Conservation (phyloP, 345 rosid genomes). For the Populus ilicifolia region DNA sequence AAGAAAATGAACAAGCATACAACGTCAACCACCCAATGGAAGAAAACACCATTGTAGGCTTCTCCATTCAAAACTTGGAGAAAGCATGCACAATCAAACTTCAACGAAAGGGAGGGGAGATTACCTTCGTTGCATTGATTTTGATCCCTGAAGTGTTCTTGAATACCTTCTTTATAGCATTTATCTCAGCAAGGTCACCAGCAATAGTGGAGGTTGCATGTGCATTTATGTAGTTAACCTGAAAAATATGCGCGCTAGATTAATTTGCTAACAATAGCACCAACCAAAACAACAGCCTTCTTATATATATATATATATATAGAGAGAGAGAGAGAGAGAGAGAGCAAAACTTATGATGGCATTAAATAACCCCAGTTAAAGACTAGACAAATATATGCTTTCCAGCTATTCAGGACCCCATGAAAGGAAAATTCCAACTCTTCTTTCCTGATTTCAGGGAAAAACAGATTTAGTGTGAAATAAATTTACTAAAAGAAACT, state of each 20-base stretch:
- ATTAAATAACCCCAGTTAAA: not conserved
- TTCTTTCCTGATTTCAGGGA: not conserved
- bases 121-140: slow-evolving; percentile 95
- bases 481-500: not conserved
- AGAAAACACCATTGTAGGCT: not conserved
- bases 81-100: not conserved
- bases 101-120: slow-evolving; percentile 14
- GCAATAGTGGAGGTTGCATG: slow-evolving; percentile 98
- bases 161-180: slow-evolving; percentile 93
- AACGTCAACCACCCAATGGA: not conserved
- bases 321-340: no score
- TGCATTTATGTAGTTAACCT: slow-evolving; percentile 97
- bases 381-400: not conserved
- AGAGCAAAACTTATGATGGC: not conserved
- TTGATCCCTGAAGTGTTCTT: slow-evolving; percentile 74
- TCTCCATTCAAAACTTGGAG: not conserved
- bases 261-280: not conserved
- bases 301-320: no score
- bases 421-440: not conserved
- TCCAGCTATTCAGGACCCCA: not conserved
- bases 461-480: not conserved
- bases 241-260: slow-evolving; percentile 14
- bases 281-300: not conserved
- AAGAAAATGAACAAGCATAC: slow-evolving; percentile 11
- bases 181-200: slow-evolving; percentile 97